Evolutionary conservation across 2,329 filamentous ascomycete genomes (phyloP).

Genomic region (Corniculantispora saksenae): DNA sequence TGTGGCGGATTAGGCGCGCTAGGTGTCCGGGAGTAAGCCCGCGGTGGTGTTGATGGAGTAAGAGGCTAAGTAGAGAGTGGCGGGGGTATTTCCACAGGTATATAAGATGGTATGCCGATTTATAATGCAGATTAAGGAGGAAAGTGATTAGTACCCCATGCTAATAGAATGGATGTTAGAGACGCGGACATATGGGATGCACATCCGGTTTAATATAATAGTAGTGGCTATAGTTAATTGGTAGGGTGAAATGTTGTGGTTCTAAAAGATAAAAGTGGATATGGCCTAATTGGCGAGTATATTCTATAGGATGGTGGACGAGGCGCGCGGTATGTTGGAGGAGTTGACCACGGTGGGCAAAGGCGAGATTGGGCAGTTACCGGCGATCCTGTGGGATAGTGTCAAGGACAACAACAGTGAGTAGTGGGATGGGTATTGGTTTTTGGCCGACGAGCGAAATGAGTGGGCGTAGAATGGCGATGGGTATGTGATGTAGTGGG

Average conservation of each 20-base stretch:
- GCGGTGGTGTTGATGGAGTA: no score
- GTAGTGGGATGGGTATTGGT: neutral
- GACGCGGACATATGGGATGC: neutral
- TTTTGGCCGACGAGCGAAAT: neutral
- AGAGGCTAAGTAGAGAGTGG: no score
- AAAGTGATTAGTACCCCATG: no score
- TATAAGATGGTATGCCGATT: no score
- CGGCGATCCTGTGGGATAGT: neutral
- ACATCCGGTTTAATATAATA: slow-evolving; percentile 2
- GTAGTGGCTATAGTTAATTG: neutral
- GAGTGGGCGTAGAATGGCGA: neutral
- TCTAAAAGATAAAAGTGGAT: neutral
- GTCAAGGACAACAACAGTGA: neutral
- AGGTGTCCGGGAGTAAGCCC: no score
- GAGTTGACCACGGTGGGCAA: neutral
- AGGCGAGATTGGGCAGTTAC: neutral
- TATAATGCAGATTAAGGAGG: no score
- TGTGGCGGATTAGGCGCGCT: no score
- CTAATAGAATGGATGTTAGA: slow-evolving; percentile 14
- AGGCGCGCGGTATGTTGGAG: no score
- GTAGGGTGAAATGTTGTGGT: neutral
- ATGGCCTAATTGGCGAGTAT: no score
- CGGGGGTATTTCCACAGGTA: no score
- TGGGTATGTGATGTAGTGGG: neutral
- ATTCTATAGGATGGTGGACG: no score